A percentile compares a stretch with the other conserved stretches of the same genome.
Evolutionary conservation across 257 asterid species (phyloP).

Genomic region (Jasminum sambac): DNA sequence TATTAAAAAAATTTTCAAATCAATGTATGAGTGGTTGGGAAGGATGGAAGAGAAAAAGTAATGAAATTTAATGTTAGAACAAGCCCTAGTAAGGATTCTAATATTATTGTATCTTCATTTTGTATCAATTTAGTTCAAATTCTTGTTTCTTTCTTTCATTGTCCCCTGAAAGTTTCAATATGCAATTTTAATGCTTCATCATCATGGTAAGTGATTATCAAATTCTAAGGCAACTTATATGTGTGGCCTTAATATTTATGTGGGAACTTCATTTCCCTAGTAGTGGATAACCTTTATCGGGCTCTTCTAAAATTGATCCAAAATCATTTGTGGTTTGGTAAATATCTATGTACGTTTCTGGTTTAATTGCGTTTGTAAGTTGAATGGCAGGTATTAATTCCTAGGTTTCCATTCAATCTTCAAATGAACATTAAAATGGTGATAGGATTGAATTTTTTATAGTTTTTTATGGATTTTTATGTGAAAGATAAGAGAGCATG

Average conservation of each 20-base stretch:
- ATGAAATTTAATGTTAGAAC: no score
- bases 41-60: no score
- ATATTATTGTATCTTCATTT: no score
- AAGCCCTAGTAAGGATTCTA: no score
- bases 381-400: conserved; percentile 12
- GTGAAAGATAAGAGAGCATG: no score
- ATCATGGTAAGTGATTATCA: not conserved
- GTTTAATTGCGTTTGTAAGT: conserved; percentile 4
- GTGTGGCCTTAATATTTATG: not conserved
- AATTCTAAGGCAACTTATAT: conserved; percentile 3
- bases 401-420: not conserved
- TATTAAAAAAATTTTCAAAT: no score
- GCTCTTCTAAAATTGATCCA: not conserved
- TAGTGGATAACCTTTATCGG: not conserved
- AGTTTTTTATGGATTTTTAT: no score
- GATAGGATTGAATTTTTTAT: no score
- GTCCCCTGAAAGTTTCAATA: not conserved
- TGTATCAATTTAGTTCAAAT: no score
- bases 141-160: not conserved
- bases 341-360: not conserved
- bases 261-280: not conserved
- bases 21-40: no score
- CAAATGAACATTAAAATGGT: not conserved
- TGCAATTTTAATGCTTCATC: conserved; percentile 13
- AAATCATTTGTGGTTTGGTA: not conserved